phyloP scores from a whole-genome alignment of 345 rosid genomes.

The Citrus mangshanensis region DNA sequence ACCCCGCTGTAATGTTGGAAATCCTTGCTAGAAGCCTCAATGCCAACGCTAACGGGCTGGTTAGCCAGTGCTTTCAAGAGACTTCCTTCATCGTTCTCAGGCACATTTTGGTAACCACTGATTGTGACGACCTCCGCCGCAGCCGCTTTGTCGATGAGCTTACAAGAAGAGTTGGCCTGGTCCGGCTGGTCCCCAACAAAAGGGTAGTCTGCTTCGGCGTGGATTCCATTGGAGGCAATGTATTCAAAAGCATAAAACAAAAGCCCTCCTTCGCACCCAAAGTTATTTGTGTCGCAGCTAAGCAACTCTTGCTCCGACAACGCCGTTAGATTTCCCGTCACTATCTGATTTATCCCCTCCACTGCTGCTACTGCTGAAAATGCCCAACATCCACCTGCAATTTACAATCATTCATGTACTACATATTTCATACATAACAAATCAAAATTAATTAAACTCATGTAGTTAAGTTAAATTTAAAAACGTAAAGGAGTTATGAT shows the following conservation, averaged over 20 bases:
- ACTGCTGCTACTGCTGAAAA: slow-evolving; percentile 85
- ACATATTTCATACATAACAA: no score
- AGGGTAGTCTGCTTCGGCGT: slow-evolving; percentile 73
- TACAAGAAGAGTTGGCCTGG: not conserved
- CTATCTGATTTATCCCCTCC: slow-evolving; percentile 81
- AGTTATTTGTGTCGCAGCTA: slow-evolving; percentile 72
- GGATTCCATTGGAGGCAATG: slow-evolving; percentile 67
- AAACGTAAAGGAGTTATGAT: no score
- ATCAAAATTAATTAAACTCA: no score
- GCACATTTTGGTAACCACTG: slow-evolving; percentile 64
- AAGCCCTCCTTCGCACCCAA: slow-evolving; percentile 85
- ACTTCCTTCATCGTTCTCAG: slow-evolving; percentile 50
- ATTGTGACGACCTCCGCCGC: slow-evolving; percentile 44
- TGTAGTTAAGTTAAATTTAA: no score
- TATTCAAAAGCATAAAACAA: slow-evolving; percentile 78
- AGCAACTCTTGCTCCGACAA: slow-evolving; percentile 87
- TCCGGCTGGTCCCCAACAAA: slow-evolving; percentile 37
- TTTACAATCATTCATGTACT: not conserved
- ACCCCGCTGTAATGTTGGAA: slow-evolving; percentile 78
- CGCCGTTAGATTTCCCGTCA: slow-evolving; percentile 61
- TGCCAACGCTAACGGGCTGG: slow-evolving; percentile 80
- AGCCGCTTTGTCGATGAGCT: not conserved
- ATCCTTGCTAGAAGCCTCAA: slow-evolving; percentile 68
- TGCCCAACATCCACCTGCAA: slow-evolving; percentile 91
- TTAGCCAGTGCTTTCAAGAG: slow-evolving; percentile 67